phyloP scores from a whole-genome alignment of 192 early-diverging fungal species.

The Endogone sp. region DNA sequence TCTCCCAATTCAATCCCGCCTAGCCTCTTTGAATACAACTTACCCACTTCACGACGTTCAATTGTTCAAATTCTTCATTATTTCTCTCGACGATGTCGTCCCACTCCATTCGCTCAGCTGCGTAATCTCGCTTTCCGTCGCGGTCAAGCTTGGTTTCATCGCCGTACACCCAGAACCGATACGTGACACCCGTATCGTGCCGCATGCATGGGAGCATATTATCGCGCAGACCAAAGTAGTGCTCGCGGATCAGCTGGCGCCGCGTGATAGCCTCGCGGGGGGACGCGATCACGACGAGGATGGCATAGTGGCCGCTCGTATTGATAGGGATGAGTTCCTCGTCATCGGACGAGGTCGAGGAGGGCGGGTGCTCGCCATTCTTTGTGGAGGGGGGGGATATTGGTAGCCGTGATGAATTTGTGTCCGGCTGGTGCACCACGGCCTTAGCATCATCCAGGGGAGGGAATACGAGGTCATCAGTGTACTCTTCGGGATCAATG shows the following conservation, averaged over 20 bases:
- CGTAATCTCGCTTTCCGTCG: constrained; percentile 23
- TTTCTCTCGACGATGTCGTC: constrained; percentile 30
- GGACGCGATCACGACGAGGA: constrained; percentile 46
- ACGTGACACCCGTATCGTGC: constrained; percentile 35
- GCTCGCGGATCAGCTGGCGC: constrained; percentile 44
- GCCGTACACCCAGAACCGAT: constrained; percentile 48
- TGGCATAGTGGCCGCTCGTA: constrained; percentile 34
- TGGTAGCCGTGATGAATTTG: neutral
- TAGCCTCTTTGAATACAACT: neutral
- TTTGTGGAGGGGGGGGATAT: neutral
- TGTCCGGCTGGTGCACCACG: too few species aligned
- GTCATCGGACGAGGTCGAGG: neutral
- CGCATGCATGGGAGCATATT: constrained; percentile 48
- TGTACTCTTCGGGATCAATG: too few species aligned
- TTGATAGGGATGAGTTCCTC: constrained; percentile 6
- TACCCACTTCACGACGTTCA: neutral
- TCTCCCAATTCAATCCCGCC: too few species aligned
- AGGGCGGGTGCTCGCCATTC: neutral
- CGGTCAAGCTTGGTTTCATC: constrained; percentile 23
- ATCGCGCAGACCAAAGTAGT: constrained; percentile 48
- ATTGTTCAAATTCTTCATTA: neutral
- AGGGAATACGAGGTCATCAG: too few species aligned
- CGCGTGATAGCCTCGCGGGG: constrained; percentile 28
- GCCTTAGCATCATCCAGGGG: too few species aligned
- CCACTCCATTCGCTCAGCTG: constrained; percentile 51